phyloP scores from a whole-genome alignment of 352 stramenopile species.

The Phytophthora litchii region DNA sequence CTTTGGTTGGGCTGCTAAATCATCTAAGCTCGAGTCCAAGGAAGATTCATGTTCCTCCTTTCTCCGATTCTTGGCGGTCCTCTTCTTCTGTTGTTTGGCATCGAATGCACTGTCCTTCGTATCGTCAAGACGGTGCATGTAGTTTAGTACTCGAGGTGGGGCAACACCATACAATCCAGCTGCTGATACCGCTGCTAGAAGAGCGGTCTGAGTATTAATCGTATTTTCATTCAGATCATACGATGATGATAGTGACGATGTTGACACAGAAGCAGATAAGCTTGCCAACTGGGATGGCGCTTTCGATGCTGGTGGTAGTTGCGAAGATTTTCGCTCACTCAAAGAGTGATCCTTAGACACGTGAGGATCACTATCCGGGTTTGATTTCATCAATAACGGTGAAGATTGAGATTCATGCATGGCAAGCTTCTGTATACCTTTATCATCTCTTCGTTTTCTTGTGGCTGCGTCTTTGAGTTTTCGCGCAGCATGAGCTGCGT shows the following conservation, averaged over 20 bases:
- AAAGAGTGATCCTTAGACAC: constrained; percentile 2
- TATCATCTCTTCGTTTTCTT: constrained; percentile 18
- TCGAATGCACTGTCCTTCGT: constrained; percentile 8
- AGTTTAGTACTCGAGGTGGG: constrained; percentile 8
- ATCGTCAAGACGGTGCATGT: constrained; percentile 10
- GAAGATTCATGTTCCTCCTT: constrained; percentile 3
- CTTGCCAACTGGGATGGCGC: constrained; percentile 12
- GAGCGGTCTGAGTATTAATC: constrained; percentile 24
- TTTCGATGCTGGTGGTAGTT: constrained; percentile 3
- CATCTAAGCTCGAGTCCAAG: background rate
- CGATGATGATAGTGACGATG: constrained; percentile 6
- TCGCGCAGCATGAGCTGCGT: constrained; percentile 45
- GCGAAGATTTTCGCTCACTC: constrained; percentile 6
- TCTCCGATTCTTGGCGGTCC: constrained; percentile 11
- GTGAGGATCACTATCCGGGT: background rate
- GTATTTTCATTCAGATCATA: background rate
- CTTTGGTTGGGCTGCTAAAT: constrained; percentile 12
- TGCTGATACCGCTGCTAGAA: constrained; percentile 38
- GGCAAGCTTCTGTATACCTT: constrained; percentile 14
- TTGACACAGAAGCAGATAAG: constrained; percentile 16
- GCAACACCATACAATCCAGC: constrained; percentile 38
- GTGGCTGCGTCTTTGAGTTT: constrained; percentile 44
- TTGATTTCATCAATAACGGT: constrained; percentile 18
- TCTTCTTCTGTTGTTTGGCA: constrained; percentile 23
- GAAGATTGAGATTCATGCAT: constrained; percentile 29